Conservation (phyloP, 139 green algal species). For the Chlamydomonas sp. region DNA sequence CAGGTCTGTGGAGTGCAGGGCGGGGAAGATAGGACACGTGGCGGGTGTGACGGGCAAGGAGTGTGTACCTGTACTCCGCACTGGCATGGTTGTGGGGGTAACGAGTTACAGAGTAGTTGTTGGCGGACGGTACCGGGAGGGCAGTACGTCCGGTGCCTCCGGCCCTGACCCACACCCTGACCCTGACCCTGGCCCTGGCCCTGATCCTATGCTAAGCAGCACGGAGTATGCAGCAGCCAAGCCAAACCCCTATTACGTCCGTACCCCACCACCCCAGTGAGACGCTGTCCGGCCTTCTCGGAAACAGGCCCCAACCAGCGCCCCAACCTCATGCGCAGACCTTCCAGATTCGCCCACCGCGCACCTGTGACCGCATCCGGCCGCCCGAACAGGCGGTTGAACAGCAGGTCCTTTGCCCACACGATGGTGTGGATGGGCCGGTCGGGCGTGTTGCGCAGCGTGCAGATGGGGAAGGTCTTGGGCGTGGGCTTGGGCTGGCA, state of each 20-base stretch:
- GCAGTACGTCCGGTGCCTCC: too few relatives aligned
- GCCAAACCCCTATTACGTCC: too few relatives aligned
- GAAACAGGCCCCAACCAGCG: too few relatives aligned
- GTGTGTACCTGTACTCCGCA: too few relatives aligned
- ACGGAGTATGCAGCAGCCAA: too few relatives aligned
- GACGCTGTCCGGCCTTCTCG: too few relatives aligned
- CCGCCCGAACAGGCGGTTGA: conserved; percentile 89
- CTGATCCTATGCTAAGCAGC: too few relatives aligned
- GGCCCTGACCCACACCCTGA: too few relatives aligned
- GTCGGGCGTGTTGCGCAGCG: conserved; percentile 97
- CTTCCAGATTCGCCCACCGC: neutral
- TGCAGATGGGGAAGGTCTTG: conserved; percentile 98
- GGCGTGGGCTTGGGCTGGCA: conserved; percentile 86
- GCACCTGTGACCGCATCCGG: conserved; percentile 64
- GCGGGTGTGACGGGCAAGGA: neutral
- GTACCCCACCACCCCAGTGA: neutral
- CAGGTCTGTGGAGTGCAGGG: conserved; percentile 21
- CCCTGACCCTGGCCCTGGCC: too few relatives aligned
- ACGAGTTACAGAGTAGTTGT: too few relatives aligned
- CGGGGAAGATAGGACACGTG: neutral
- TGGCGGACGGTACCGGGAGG: too few relatives aligned
- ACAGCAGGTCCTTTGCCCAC: conserved; percentile 99
- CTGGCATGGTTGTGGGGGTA: too few relatives aligned
- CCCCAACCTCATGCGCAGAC: neutral
- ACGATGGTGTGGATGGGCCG: conserved; percentile 98